Conservation (phyloP, 345 rosid genomes). For the Odontarrhena argentea region DNA sequence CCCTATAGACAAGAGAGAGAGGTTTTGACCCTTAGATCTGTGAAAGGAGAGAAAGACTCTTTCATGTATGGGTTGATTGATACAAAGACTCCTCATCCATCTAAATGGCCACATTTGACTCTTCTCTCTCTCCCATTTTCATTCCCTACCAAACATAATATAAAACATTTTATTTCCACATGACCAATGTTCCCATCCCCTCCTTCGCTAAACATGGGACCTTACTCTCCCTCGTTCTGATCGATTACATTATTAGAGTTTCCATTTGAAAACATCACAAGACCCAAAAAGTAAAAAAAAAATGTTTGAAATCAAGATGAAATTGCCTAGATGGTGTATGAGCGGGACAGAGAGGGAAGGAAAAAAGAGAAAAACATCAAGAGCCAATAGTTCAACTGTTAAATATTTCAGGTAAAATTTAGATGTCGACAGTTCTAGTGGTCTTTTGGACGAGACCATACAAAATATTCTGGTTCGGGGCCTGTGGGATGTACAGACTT, state of each 20-base stretch:
- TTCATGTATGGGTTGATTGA: conserved; percentile 22
- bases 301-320: neutral
- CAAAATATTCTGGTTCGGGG: too few species aligned
- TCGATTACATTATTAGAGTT: neutral
- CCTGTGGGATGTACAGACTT: too few species aligned
- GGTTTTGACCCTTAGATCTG: conserved; percentile 48
- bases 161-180: conserved; percentile 25
- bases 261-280: conserved; percentile 19
- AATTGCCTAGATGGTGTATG: neutral
- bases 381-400: too few species aligned
- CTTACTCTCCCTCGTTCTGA: neutral
- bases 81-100: conserved; percentile 47
- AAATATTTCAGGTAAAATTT: too few species aligned
- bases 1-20: conserved; percentile 6
- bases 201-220: conserved; percentile 17
- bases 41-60: conserved; percentile 41
- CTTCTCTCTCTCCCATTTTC: conserved; percentile 29
- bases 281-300: neutral
- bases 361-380: too few species aligned
- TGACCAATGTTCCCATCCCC: conserved; percentile 17
- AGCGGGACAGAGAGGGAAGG: too few species aligned
- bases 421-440: too few species aligned
- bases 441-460: too few species aligned
- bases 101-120: conserved; percentile 50
- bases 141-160: neutral